Conservation (phyloP, 129 eudicot species). For the Pseudognaphalium luteoalbum region DNA sequence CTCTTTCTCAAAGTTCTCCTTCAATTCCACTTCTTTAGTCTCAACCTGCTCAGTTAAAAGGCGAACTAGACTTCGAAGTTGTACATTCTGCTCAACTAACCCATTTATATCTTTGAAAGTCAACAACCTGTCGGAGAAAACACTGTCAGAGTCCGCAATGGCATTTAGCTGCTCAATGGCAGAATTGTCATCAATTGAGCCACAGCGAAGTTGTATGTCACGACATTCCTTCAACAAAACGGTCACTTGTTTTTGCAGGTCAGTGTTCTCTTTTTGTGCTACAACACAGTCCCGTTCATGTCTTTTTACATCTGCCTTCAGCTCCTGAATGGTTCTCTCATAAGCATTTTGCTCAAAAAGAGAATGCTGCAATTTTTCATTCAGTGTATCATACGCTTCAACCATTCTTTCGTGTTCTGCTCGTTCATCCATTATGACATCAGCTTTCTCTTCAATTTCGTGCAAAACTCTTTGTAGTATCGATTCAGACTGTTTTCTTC, state of each 20-base stretch:
- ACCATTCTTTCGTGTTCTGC: conserved; percentile 84
- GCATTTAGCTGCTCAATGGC: conserved; percentile 29
- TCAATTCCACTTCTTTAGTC: conserved; percentile 60
- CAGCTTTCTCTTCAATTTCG: conserved; percentile 92
- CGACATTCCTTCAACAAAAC: conserved; percentile 88
- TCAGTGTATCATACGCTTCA: conserved; percentile 69
- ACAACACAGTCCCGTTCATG: conserved; percentile 61
- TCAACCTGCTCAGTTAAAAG: conserved; percentile 77
- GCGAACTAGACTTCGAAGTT: conserved; percentile 79
- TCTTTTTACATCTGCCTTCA: conserved; percentile 79
- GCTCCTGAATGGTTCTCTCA: conserved; percentile 64
- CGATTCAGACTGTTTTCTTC: conserved; percentile 79
- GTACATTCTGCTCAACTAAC: conserved; percentile 90
- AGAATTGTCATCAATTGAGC: conserved; percentile 31
- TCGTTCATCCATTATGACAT: conserved; percentile 78
- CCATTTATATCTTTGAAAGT: conserved; percentile 86
- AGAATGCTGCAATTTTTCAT: conserved; percentile 71
- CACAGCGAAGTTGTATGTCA: conserved; percentile 84
- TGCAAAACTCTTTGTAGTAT: conserved; percentile 70
- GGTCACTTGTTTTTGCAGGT: conserved; percentile 82
- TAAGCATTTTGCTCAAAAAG: conserved; percentile 57
- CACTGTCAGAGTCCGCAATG: conserved; percentile 40
- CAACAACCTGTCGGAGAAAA: conserved; percentile 59
- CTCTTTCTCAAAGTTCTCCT: conserved; percentile 70
- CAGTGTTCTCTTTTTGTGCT: conserved; percentile 66